A percentile compares a stretch with the other conserved stretches of the same genome.
These are phyloP conservation scores for Fusarium continuum DNA, from an alignment of 2,329 filamentous ascomycete genomes.

Conservation along the genomic window DNA sequence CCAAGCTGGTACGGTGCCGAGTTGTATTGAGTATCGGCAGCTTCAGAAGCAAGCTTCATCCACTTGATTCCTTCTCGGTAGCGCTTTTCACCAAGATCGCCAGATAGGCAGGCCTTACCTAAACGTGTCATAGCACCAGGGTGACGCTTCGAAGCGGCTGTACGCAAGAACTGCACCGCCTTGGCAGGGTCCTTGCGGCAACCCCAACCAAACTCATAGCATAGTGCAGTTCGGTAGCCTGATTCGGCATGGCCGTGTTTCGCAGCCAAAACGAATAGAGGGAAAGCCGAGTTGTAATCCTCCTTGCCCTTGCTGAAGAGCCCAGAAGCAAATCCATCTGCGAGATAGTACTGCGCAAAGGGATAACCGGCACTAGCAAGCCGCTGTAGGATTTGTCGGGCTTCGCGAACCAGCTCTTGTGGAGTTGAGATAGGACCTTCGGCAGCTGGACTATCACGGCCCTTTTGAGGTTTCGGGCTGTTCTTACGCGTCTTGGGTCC, in stretches of 20 bases:
- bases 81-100: conserved; percentile 86
- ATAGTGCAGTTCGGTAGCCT: conserved; percentile 89
- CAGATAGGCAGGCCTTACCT: conserved; percentile 87
- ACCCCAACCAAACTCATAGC: conserved; percentile 99
- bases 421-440: conserved; percentile 62
- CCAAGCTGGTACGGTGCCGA: conserved; percentile 91
- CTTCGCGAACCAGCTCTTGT: conserved; percentile 81
- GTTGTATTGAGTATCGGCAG: conserved; percentile 92
- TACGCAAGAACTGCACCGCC: conserved; percentile 91
- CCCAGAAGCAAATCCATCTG: conserved; percentile 91
- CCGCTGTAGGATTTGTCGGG: conserved; percentile 86
- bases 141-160: conserved; percentile 91
- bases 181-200: conserved; percentile 89
- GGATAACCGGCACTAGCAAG: conserved; percentile 90
- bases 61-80: conserved; percentile 95
- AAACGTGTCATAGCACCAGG: conserved; percentile 94
- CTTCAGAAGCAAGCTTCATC: conserved; percentile 92
- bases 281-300: conserved; percentile 91
- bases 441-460: conserved; percentile 57
- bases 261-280: conserved; percentile 89
- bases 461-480: conserved; percentile 58
- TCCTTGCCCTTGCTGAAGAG: conserved; percentile 94
- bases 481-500: conserved; percentile 57
- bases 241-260: conserved; percentile 98
- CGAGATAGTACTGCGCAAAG: conserved; percentile 97